Evolutionary conservation across 768 basidiomycete species (phyloP).

Genomic region (Kwoniella dejecticola): DNA sequence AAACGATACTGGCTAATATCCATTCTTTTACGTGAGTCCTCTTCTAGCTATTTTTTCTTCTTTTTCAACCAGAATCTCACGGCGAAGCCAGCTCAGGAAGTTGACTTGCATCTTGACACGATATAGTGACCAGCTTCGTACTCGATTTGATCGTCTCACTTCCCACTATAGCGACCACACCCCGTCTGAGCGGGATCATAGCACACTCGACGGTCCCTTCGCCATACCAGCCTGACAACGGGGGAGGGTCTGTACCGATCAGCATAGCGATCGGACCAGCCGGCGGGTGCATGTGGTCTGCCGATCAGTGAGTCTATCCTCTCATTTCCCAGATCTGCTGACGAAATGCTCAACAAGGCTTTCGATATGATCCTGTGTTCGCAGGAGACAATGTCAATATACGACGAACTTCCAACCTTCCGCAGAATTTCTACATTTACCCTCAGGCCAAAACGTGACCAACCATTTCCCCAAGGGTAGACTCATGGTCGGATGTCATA

Average conservation of each 20-base stretch:
- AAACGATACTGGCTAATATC: neutral
- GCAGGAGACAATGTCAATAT: neutral
- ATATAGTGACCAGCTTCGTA: neutral
- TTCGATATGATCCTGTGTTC: neutral
- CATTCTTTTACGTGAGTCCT: too few species aligned
- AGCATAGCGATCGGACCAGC: neutral
- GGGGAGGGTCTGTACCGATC: neutral
- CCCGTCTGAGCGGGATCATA: neutral
- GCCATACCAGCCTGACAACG: neutral
- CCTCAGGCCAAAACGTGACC: neutral
- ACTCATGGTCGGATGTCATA: neutral
- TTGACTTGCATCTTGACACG: too few species aligned
- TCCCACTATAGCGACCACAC: neutral
- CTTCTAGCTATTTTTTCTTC: too few species aligned
- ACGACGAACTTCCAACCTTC: neutral
- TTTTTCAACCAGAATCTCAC: too few species aligned
- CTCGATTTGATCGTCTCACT: neutral
- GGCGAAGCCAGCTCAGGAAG: too few species aligned
- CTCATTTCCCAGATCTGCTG: neutral
- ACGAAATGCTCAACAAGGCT: neutral
- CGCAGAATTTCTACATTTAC: neutral
- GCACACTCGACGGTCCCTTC: neutral
- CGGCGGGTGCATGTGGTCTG: slow-evolving; percentile 3
- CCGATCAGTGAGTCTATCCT: neutral
- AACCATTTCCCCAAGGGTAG: neutral